A percentile compares a stretch with the other conserved stretches of the same genome.
Conservation (phyloP, 352 stramenopile genomes). For the Phytophthora ohioensis region DNA sequence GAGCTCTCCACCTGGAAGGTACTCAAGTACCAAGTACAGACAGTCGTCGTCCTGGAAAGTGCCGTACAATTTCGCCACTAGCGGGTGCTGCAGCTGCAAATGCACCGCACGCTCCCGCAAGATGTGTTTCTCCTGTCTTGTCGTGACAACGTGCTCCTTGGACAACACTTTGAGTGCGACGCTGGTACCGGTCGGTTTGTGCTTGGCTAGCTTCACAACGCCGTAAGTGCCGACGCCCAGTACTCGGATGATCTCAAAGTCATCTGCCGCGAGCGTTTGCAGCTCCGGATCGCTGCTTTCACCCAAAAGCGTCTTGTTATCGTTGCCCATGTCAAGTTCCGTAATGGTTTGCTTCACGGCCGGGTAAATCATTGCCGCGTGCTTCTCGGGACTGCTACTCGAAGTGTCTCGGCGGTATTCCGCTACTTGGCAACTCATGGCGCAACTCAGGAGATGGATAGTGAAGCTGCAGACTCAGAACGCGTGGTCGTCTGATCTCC, state of each 20-base stretch:
- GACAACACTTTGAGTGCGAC: constrained; percentile 83
- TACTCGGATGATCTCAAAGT: constrained; percentile 79
- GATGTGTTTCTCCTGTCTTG: constrained; percentile 83
- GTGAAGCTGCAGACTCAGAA: constrained; percentile 20
- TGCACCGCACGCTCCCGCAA: constrained; percentile 78
- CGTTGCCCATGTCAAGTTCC: constrained; percentile 24
- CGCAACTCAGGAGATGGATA: constrained; percentile 21
- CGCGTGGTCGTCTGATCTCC: constrained; percentile 21
- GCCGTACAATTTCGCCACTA: constrained; percentile 74
- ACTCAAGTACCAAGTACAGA: constrained; percentile 86
- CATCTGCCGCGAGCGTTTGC: constrained; percentile 45
- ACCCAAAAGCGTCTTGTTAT: constrained; percentile 22
- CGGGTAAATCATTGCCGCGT: constrained; percentile 27
- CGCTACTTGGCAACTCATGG: constrained; percentile 43
- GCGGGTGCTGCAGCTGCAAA: constrained; percentile 67
- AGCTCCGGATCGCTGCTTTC: constrained; percentile 49
- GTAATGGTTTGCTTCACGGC: constrained; percentile 8
- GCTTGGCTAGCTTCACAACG: constrained; percentile 80
- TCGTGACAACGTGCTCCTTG: constrained; percentile 78
- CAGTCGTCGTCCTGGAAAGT: constrained; percentile 89
- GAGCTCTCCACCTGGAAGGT: constrained; percentile 80
- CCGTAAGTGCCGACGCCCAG: constrained; percentile 83
- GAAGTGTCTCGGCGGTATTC: constrained; percentile 9
- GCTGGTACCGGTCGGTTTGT: constrained; percentile 61
- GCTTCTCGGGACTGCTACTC: constrained; percentile 21